Percentiles rank a stretch among this genome's conserved stretches.
These are phyloP conservation scores for Nannizziopsis arthrosporioides DNA, from an alignment of 2,329 filamentous ascomycete species.

Conservation along the genomic window DNA sequence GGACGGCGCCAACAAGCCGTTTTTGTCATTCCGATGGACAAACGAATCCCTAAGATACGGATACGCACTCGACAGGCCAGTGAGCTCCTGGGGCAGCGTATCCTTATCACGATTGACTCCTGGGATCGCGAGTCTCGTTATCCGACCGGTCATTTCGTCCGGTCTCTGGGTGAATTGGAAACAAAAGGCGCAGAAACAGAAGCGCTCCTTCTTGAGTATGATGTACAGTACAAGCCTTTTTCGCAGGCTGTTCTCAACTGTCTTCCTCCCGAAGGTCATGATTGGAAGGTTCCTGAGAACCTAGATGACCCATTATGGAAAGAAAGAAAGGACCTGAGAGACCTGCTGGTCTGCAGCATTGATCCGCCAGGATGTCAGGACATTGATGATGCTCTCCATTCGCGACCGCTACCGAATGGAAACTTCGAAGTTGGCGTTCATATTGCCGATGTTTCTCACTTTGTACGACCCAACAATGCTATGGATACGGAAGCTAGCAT, in stretches of 20 bases:
- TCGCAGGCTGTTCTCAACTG: slow-evolving; percentile 93
- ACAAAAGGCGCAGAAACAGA: slow-evolving; percentile 97
- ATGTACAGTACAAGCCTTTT: slow-evolving; percentile 95
- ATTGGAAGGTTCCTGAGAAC: slow-evolving; percentile 80
- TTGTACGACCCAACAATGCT: slow-evolving; percentile 90
- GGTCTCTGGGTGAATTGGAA: slow-evolving; percentile 83
- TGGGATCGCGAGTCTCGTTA: slow-evolving; percentile 93
- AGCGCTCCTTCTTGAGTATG: slow-evolving; percentile 83
- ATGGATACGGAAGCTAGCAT: slow-evolving; percentile 95
- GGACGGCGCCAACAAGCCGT: slow-evolving; percentile 82
- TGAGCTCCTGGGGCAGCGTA: slow-evolving; percentile 79
- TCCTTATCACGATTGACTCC: slow-evolving; percentile 84
- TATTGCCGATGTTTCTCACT: slow-evolving; percentile 98
- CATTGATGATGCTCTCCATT: slow-evolving; percentile 94
- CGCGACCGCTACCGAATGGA: slow-evolving; percentile 70
- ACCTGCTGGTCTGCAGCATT: slow-evolving; percentile 88
- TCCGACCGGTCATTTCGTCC: slow-evolving; percentile 84
- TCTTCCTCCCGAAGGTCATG: slow-evolving; percentile 77
- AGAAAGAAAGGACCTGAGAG: slow-evolving; percentile 69
- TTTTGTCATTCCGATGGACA: slow-evolving; percentile 96
- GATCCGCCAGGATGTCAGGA: slow-evolving; percentile 93
- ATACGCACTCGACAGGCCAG: slow-evolving; percentile 82
- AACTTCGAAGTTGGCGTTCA: slow-evolving; percentile 95
- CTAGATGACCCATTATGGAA: slow-evolving; percentile 76
- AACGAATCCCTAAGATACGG: slow-evolving; percentile 90